These are phyloP conservation scores for Chaetomium strumarium DNA, from an alignment of 2,329 filamentous ascomycete species.

Conservation along the genomic window DNA sequence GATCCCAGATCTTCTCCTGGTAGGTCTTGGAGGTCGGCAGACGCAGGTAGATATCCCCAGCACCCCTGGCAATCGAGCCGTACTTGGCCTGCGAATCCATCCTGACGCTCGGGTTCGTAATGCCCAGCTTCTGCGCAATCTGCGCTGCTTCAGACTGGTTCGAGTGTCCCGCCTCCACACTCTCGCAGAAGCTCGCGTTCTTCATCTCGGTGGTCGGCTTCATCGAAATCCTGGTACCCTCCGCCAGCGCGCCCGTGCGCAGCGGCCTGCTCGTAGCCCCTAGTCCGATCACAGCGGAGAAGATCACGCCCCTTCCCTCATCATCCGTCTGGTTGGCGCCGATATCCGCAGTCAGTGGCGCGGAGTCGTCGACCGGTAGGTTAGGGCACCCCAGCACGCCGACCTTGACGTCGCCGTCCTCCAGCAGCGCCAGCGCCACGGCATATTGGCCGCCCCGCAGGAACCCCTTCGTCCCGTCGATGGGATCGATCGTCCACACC, in stretches of 20 bases:
- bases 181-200: slow-evolving; percentile 90
- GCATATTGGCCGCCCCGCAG: slow-evolving; percentile 94
- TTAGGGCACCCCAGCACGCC: slow-evolving; percentile 95
- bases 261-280: slow-evolving; percentile 79
- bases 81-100: slow-evolving; percentile 99
- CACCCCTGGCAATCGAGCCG: slow-evolving; percentile 86
- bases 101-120: slow-evolving; percentile 81
- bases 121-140: slow-evolving; percentile 79
- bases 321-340: slow-evolving; percentile 69
- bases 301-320: slow-evolving; percentile 75
- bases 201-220: slow-evolving; percentile 66
- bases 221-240: slow-evolving; percentile 68
- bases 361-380: slow-evolving; percentile 77
- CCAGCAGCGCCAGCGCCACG: slow-evolving; percentile 85
- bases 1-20: slow-evolving; percentile 99
- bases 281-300: slow-evolving; percentile 73
- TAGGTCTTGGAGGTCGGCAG: slow-evolving; percentile 76
- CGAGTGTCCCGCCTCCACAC: slow-evolving; percentile 88
- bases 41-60: slow-evolving; percentile 89
- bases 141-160: slow-evolving; percentile 80
- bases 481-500: slow-evolving; percentile 95
- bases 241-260: slow-evolving; percentile 46
- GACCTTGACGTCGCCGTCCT: slow-evolving; percentile 88
- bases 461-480: slow-evolving; percentile 97
- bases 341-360: slow-evolving; percentile 63